These are phyloP conservation scores for Arthroderma sp. DNA, from an alignment of 2,329 filamentous ascomycete species.

Conservation along the genomic window DNA sequence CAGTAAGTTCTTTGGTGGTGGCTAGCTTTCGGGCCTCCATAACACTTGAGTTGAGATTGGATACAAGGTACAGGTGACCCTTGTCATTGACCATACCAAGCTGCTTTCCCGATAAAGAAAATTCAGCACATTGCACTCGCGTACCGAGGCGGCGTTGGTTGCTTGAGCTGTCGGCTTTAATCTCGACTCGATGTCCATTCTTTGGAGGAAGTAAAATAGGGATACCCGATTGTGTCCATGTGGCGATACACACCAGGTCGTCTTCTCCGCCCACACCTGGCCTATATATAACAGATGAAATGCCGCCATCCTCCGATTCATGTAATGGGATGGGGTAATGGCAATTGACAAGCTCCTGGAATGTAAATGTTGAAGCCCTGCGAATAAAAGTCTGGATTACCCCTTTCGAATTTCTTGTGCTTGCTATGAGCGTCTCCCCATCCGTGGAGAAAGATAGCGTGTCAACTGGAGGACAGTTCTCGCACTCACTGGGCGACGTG, in stretches of 20 bases:
- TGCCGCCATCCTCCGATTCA: slow-evolving; percentile 33
- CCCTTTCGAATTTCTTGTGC: slow-evolving; percentile 29
- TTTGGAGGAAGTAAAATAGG: slow-evolving; percentile 31
- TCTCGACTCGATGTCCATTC: slow-evolving; percentile 27
- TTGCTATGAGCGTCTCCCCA: slow-evolving; percentile 30
- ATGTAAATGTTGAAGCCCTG: slow-evolving; percentile 29
- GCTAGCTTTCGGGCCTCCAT: slow-evolving; percentile 29
- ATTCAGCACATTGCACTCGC: slow-evolving; percentile 31
- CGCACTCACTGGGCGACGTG: slow-evolving; percentile 28
- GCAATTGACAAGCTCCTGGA: slow-evolving; percentile 27
- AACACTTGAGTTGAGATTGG: slow-evolving; percentile 29
- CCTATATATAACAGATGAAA: slow-evolving; percentile 29
- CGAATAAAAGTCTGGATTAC: slow-evolving; percentile 30
- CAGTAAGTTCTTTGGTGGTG: slow-evolving; percentile 28
- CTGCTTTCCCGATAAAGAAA: slow-evolving; percentile 30
- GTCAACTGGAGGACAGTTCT: slow-evolving; percentile 29
- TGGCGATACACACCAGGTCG: slow-evolving; percentile 30
- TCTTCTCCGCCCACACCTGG: slow-evolving; percentile 25
- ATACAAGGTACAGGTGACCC: slow-evolving; percentile 31
- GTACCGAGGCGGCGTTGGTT: slow-evolving; percentile 28
- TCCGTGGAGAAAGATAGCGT: slow-evolving; percentile 33
- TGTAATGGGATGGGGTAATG: slow-evolving; percentile 31
- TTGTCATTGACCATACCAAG: slow-evolving; percentile 34
- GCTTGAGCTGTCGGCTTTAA: slow-evolving; percentile 22
- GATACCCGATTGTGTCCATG: slow-evolving; percentile 35